Evolutionary conservation across 352 stramenopile genomes (phyloP), one percentile per base, ranked within the genome.

Genomic region (Pythium apleroticum): DNA sequence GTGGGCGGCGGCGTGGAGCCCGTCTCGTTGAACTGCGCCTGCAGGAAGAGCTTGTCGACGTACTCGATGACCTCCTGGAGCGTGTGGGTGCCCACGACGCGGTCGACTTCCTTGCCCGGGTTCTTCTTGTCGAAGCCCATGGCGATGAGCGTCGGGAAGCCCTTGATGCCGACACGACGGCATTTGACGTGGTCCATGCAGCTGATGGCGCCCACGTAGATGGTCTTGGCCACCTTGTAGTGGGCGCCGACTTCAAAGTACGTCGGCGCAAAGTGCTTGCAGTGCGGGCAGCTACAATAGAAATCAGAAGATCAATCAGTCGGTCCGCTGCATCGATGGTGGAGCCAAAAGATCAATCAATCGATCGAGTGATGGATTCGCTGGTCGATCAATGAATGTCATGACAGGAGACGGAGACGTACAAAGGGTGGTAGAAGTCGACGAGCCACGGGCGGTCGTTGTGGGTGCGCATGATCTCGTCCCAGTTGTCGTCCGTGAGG

Each of bases 181-280:
- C 85, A 94, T 68, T 91, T 90, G 58, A 92, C 83, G 70, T 90
- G 84, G 72, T 94, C 83, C 85, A 94, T 94, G 75, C 85, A 94
- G 67, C 81, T 91, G 64, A 94, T 68, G 27, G 85, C 85, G 56
- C 85, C 85, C 8, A 94, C 68, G 64, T 94, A 84, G 37, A 92
- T 76, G 59, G 75, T 79, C 8, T 73, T 78, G 43, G 81, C 71
- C n/a, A 66, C 67, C 68, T 91, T 92, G 78, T 87, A 92, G 64
- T 89, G 86, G 20, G 85, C 81, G 4, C 81, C 85, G 17, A 90
- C 59, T 39, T 91, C 74, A 8, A 81, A 62, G 60, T 81, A 94
- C 37, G 71, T 69, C 15, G 83, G 83, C 20, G 78, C 83, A 72
- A 94, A 94, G 50, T 83, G 74, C 60, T 91, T 90, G 77, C 83